These are phyloP conservation scores for Prunus kanzakura DNA, from an alignment of 306 rosid species.

Conservation along the genomic window DNA sequence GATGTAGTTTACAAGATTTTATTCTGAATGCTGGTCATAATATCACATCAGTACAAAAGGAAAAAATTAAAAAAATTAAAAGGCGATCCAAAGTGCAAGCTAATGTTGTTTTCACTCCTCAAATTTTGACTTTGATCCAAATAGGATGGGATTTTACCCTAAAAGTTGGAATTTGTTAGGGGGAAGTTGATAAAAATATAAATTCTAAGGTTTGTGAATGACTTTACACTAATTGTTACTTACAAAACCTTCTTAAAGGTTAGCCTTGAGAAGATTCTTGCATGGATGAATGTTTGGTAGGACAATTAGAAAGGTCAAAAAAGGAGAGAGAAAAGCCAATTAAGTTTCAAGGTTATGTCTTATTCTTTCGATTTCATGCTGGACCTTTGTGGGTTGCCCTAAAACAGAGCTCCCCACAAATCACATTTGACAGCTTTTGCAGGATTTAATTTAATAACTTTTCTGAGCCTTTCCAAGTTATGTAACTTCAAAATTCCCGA, in stretches of 20 bases:
- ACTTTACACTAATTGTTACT: not conserved
- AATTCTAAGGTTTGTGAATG: not conserved
- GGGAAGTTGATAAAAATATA: not conserved
- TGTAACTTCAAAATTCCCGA: not conserved
- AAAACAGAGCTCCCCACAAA: not conserved
- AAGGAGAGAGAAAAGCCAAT: not conserved
- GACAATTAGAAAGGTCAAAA: constrained; percentile 25
- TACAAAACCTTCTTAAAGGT: not conserved
- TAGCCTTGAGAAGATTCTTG: constrained; percentile 16
- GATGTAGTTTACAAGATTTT: not conserved
- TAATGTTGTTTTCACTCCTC: not conserved
- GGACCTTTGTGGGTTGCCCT: not conserved
- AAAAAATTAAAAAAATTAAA: not conserved
- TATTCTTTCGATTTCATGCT: constrained; percentile 1
- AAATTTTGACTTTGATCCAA: not conserved
- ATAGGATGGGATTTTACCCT: not conserved
- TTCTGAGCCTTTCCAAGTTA: not conserved
- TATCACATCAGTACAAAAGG: constrained; percentile 6
- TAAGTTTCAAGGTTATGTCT: not conserved
- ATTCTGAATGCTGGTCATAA: not conserved
- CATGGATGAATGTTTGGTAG: constrained; percentile 35
- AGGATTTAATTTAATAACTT: not conserved
- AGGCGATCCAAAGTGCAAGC: not conserved
- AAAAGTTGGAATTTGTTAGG: constrained; percentile 8
- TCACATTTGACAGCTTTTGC: not conserved